A percentile compares a stretch with the other conserved stretches of the same genome.
Conservation (phyloP, 345 rosid species). For the Kernera saxatilis region DNA sequence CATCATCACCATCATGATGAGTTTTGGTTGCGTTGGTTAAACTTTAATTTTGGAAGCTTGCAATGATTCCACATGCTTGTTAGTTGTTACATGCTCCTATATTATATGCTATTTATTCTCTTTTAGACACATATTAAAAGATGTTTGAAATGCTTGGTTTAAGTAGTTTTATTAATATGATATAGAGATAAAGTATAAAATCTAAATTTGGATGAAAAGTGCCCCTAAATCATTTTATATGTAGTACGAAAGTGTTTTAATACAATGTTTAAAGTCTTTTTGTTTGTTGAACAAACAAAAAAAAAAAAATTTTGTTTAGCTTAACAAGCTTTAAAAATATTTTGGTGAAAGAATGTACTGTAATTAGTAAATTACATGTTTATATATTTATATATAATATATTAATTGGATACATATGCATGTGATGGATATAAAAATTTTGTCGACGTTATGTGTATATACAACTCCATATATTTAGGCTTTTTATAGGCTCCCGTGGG, state of each 20-base stretch:
- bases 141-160: background rate
- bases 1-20: conserved; percentile 4
- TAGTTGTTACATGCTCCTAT: conserved; percentile 19
- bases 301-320: background rate
- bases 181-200: background rate
- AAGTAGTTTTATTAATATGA: background rate
- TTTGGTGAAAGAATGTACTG: background rate
- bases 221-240: background rate
- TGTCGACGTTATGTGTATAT: conserved; percentile 5
- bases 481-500: conserved; percentile 20
- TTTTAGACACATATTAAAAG: background rate
- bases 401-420: background rate
- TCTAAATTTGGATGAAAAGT: background rate
- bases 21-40: conserved; percentile 16
- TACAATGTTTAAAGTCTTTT: background rate
- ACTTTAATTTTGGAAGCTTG: conserved; percentile 28
- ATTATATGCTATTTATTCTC: conserved; percentile 2
- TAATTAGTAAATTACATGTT: background rate
- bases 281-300: too few species aligned
- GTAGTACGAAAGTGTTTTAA: background rate
- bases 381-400: background rate
- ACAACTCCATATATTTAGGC: conserved; percentile 19
- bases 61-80: conserved; percentile 31
- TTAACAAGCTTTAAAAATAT: background rate
- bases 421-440: background rate